Evolutionary conservation across 78 protist species (phyloP).

Genomic region (Emiliania huxleyi): DNA sequence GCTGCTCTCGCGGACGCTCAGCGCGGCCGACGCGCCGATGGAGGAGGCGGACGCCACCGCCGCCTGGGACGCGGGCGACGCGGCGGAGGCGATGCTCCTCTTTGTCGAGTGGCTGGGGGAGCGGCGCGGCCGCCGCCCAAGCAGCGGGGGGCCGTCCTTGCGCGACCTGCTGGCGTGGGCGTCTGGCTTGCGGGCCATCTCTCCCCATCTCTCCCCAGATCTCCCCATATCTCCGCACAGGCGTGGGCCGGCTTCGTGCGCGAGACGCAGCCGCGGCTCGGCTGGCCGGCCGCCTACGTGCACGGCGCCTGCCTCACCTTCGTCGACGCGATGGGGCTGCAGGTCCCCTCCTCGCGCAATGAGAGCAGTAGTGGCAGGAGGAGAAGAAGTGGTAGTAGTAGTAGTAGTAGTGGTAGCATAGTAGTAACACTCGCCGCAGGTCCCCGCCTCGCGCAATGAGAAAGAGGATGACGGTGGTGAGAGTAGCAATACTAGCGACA

Average conservation of each 20-base stretch:
- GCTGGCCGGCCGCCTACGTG: slow-evolving; percentile 45
- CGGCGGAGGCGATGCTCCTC: not conserved
- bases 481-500: too few relatives aligned
- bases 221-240: too few relatives aligned
- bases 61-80: not conserved
- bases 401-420: too few relatives aligned
- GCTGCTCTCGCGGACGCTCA: not conserved
- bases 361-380: too few relatives aligned
- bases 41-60: not conserved
- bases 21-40: not conserved
- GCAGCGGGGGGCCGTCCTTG: slow-evolving; percentile 8
- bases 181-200: too few relatives aligned
- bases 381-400: too few relatives aligned
- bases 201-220: too few relatives aligned
- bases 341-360: slow-evolving; percentile 32
- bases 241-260: not conserved
- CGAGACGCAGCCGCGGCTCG: not conserved
- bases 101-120: not conserved
- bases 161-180: slow-evolving; percentile 80
- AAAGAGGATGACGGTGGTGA: too few relatives aligned
- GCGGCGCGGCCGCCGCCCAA: not conserved
- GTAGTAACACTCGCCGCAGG: too few relatives aligned
- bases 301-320: slow-evolving; percentile 88
- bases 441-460: too few relatives aligned
- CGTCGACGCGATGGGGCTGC: slow-evolving; percentile 80